Evolutionary conservation across 2,329 filamentous ascomycete species (phyloP), one percentile per base, ranked within the genome.

Genomic region (Dendryphion nanum): DNA sequence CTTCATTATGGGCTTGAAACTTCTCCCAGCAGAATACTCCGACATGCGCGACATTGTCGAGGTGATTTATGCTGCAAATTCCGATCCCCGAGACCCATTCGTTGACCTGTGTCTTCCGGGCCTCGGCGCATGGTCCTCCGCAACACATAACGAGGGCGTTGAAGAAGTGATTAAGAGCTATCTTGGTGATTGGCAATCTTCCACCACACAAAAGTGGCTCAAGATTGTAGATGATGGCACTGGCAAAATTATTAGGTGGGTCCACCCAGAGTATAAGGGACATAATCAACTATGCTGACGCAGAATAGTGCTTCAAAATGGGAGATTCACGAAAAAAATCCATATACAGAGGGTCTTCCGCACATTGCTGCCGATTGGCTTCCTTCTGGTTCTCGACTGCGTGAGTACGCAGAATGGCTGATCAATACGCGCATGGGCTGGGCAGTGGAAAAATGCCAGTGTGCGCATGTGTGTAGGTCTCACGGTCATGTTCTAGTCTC

Each of bases 351-450:
- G 17, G 31, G 31, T 12, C 13, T 33, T n/a, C 18, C 31, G 10
- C 18, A 33, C 15, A 33, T 33, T 33, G 18, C 3, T 3, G 31
- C 31, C 20, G 18, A 17, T 7, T 33, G 31, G 18, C 31, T 33
- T 18, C 31, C 31, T 2, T n/a, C 7, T 7, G 31, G 31, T 16
- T 33, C 31, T 2, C 14, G 20, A 13, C 18, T 35, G 8, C 33
- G 33, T 28, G 33, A 35, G 17, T 35, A 35, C 23, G 33, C 33
- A 16, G 33, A 28, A 17, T 35, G 19, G 19, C 18, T 35, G 33
- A 35, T 35, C 23, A 35, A 35, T 16, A 26, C 18, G 18, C 33
- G 33, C 12, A 13, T 13, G 7, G 14, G 21, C n/a, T 20, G 28
- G 18, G 33, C 33, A 16, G 18, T 20, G 13, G 33, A 24, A 13